Evolutionary conservation across 1,139 yeast species (phyloP).

Genomic region (Nakaseomyces delphensis): DNA sequence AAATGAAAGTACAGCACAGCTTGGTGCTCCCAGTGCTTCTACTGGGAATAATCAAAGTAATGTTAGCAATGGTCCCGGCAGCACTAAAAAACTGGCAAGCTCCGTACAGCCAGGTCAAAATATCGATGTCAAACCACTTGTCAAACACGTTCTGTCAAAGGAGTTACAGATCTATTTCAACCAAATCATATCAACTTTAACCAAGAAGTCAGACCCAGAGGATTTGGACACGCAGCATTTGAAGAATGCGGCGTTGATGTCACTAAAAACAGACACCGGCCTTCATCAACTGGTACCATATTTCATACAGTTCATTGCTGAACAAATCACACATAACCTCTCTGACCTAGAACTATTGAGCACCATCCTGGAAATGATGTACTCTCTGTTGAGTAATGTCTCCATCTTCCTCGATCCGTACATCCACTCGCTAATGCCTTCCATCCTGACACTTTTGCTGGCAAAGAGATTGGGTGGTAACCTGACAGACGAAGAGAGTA

Average conservation of each 20-base stretch:
- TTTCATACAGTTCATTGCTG: conserved; percentile 91
- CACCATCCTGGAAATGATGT: conserved; percentile 87
- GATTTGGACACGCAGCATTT: conserved; percentile 45
- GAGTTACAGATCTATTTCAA: conserved; percentile 92
- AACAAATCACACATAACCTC: conserved; percentile 83
- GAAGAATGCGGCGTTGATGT: conserved; percentile 71
- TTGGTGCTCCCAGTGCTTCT: conserved; percentile 21
- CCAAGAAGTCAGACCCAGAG: conserved; percentile 35
- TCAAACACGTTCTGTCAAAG: conserved; percentile 91
- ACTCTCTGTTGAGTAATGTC: conserved; percentile 74
- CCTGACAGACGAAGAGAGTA: conserved; percentile 13
- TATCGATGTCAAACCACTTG: conserved; percentile 81
- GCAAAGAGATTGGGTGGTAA: conserved; percentile 81
- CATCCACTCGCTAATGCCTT: conserved; percentile 93
- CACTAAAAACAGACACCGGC: conserved; percentile 88
- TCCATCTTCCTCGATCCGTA: conserved; percentile 91
- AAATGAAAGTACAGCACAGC: conserved; percentile 31
- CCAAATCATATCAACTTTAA: conserved; percentile 73
- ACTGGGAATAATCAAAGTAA: conserved; percentile 9
- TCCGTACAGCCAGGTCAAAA: conserved; percentile 40
- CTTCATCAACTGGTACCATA: conserved; percentile 94
- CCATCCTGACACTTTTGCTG: conserved; percentile 76
- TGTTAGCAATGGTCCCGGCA: conserved; percentile 9
- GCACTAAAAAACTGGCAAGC: conserved; percentile 30
- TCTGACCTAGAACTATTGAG: conserved; percentile 62